Evolutionary conservation across 495 filamentous ascomycete genomes (phyloP).

Genomic region (Daldinia childiae): DNA sequence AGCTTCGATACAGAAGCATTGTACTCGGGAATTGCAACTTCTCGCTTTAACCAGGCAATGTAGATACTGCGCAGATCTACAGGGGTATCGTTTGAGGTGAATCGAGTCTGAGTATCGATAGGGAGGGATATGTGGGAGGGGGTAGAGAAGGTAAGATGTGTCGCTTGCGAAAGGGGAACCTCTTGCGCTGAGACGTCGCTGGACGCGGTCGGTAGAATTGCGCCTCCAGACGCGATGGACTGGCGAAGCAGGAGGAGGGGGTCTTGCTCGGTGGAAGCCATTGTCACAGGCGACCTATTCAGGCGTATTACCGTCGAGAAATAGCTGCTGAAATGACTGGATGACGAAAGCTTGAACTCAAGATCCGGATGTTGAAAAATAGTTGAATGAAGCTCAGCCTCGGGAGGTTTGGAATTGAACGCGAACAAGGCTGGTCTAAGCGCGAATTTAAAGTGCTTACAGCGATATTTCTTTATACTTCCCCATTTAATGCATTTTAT

Average conservation of each 20-base stretch:
- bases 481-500: not conserved
- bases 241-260: slow-evolving; percentile 82
- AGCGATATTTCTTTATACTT: not conserved
- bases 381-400: slow-evolving; percentile 14
- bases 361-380: slow-evolving; percentile 9
- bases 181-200: slow-evolving; percentile 60
- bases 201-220: slow-evolving; percentile 75
- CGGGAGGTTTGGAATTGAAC: not conserved
- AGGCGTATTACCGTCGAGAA: slow-evolving; percentile 7
- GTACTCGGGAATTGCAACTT: slow-evolving; percentile 87
- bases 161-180: slow-evolving; percentile 73
- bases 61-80: slow-evolving; percentile 94
- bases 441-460: not conserved
- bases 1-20: slow-evolving; percentile 81
- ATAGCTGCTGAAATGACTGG: not conserved
- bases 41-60: slow-evolving; percentile 92
- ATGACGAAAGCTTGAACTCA: not conserved
- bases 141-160: slow-evolving; percentile 79
- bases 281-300: slow-evolving; percentile 27
- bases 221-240: slow-evolving; percentile 72
- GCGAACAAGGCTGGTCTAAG: slow-evolving; percentile 1
- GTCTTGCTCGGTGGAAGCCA: slow-evolving; percentile 63
- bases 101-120: slow-evolving; percentile 82
- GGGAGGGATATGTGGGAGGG: slow-evolving; percentile 71
- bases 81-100: slow-evolving; percentile 72